Conservation (phyloP, 2,329 filamentous ascomycete genomes). For the Xenoacremonium recifei region DNA sequence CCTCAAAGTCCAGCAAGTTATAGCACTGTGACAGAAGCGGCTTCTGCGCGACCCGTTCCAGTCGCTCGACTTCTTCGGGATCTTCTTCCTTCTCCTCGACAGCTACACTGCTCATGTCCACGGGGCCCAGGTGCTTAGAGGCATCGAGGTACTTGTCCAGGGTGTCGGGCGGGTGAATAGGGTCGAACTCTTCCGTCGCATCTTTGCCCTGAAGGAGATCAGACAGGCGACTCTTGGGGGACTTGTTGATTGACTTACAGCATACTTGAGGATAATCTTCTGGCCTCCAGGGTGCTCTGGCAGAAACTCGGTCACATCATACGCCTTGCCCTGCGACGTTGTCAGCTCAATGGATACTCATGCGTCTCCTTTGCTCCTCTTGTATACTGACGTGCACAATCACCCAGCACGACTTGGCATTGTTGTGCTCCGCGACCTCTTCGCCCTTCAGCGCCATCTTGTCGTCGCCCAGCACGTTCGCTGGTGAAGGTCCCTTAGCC, state of each 20-base stretch:
- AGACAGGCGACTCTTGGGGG: background rate
- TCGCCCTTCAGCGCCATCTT: conserved; percentile 48
- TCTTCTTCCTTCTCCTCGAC: conserved; percentile 68
- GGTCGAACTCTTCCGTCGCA: conserved; percentile 87
- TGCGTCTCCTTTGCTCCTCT: background rate
- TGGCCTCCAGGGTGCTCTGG: conserved; percentile 87
- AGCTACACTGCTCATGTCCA: conserved; percentile 82
- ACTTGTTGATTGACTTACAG: conserved; percentile 43
- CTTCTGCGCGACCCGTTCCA: conserved; percentile 72
- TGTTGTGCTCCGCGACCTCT: conserved; percentile 70
- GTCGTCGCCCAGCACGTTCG: too few relatives aligned
- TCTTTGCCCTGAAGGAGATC: conserved; percentile 66
- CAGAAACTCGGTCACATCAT: conserved; percentile 89
- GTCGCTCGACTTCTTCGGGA: conserved; percentile 60
- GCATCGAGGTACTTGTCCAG: conserved; percentile 79
- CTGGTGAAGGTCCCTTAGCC: conserved; percentile 18
- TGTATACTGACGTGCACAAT: conserved; percentile 66
- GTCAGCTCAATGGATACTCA: background rate
- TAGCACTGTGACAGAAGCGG: conserved; percentile 84
- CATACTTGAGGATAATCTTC: conserved; percentile 96
- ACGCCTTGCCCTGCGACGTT: conserved; percentile 63
- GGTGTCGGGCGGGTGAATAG: conserved; percentile 85
- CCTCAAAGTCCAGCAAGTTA: conserved; percentile 94
- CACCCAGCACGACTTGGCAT: conserved; percentile 84
- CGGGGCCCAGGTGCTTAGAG: conserved; percentile 84